Evolutionary conservation across 495 filamentous ascomycete species (phyloP).

Genomic region (Annulohypoxylon nitens): DNA sequence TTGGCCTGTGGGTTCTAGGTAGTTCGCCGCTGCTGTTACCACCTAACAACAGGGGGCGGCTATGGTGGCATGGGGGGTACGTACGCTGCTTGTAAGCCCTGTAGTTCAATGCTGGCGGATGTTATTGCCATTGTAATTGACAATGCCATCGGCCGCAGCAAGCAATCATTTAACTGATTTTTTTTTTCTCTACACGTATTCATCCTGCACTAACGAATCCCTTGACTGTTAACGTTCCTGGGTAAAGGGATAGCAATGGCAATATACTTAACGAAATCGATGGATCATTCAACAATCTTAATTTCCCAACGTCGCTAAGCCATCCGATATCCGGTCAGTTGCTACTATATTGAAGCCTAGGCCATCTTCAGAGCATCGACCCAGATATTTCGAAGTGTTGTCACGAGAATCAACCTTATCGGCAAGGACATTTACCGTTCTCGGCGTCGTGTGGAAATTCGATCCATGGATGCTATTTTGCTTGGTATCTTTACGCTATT

Average conservation of each 20-base stretch:
- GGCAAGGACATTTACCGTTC: background rate
- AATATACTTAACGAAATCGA: slow-evolving; percentile 2
- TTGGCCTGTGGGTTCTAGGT: slow-evolving; percentile 17
- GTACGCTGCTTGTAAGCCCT: slow-evolving; percentile 5
- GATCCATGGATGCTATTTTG: background rate
- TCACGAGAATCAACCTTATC: slow-evolving; percentile 27
- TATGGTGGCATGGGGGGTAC: slow-evolving; percentile 20
- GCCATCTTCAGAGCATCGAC: slow-evolving; percentile 29
- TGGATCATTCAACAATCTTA: slow-evolving; percentile 18
- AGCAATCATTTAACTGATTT: slow-evolving; percentile 20
- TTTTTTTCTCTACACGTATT: slow-evolving; percentile 26
- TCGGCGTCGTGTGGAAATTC: slow-evolving; percentile 1
- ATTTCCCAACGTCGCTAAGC: slow-evolving; percentile 32
- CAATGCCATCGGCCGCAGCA: slow-evolving; percentile 22
- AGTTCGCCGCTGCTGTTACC: slow-evolving; percentile 27
- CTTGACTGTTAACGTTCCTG: slow-evolving; percentile 15
- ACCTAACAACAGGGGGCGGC: slow-evolving; percentile 38
- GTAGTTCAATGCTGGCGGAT: background rate
- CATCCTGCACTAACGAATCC: background rate
- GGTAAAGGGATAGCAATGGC: background rate
- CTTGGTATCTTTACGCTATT: slow-evolving; percentile 4
- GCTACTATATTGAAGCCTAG: slow-evolving; percentile 9
- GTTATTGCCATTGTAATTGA: background rate
- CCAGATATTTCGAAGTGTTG: slow-evolving; percentile 7
- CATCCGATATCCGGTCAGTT: slow-evolving; percentile 9